Conservation (phyloP, 306 rosid species). For the Ammopiptanthus mongolicus region DNA sequence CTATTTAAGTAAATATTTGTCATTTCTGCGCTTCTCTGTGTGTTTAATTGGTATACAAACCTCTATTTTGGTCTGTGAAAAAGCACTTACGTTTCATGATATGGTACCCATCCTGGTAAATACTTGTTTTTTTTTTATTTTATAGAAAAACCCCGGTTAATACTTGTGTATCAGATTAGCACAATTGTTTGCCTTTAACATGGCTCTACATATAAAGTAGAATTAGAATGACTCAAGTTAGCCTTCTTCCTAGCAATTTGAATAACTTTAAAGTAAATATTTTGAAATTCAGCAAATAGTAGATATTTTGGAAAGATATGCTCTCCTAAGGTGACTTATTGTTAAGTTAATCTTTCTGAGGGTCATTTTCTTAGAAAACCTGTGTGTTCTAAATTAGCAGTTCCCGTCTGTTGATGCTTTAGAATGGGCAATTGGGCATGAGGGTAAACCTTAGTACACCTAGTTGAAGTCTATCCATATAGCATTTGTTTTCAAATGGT, state of each 20-base stretch:
- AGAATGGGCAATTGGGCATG: not conserved
- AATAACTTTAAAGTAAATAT: not conserved
- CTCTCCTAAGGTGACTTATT: not conserved
- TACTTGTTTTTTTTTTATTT: not conserved
- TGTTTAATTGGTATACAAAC: not conserved
- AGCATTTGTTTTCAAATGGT: not conserved
- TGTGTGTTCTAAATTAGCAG: not conserved
- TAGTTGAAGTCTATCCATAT: not conserved
- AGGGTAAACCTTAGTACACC: not conserved
- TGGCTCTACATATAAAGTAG: constrained; percentile 5
- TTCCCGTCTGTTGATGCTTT: not conserved
- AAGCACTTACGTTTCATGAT: not conserved
- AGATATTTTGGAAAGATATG: not conserved
- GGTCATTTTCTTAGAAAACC: not conserved
- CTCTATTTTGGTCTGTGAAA: not conserved
- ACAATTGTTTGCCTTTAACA: not conserved
- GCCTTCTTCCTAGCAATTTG: constrained; percentile 1
- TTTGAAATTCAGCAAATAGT: not conserved
- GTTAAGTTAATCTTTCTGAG: not conserved
- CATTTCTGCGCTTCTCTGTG: not conserved
- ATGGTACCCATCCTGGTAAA: not conserved
- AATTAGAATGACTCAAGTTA: not conserved
- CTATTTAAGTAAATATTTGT: not conserved
- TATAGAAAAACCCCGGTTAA: too few relatives aligned
- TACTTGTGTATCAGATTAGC: not conserved